Conservation (phyloP, 2,329 filamentous ascomycete species). For the Colletotrichum simmondsii region DNA sequence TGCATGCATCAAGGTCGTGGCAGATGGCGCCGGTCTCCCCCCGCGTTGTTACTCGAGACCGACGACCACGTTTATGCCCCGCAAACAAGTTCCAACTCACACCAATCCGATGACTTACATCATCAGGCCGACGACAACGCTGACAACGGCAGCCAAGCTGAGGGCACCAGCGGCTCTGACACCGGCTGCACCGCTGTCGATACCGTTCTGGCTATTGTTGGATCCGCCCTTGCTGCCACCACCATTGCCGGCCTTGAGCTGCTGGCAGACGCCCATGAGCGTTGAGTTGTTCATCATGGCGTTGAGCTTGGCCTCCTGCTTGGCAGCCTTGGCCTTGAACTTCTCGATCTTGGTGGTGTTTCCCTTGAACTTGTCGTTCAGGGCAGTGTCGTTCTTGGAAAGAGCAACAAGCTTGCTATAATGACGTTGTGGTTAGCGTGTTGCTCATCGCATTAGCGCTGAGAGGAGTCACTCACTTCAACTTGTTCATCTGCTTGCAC, state of each 20-base stretch:
- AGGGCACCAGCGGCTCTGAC: conserved; percentile 21
- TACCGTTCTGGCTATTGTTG: conserved; percentile 24
- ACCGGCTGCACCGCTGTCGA: conserved; percentile 24
- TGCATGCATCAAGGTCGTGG: conserved; percentile 2
- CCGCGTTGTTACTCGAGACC: conserved; percentile 12
- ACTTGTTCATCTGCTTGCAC: conserved; percentile 22
- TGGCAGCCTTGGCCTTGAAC: conserved; percentile 43
- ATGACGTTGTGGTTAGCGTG: not conserved
- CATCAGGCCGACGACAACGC: conserved; percentile 26
- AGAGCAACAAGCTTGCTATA: conserved; percentile 27
- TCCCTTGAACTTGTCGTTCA: conserved; percentile 45
- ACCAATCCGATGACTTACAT: conserved; percentile 7
- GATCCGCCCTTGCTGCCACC: conserved; percentile 10
- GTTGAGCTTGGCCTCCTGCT: conserved; percentile 31
- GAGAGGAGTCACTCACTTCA: conserved; percentile 10
- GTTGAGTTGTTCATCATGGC: conserved; percentile 47
- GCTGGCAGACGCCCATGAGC: conserved; percentile 39
- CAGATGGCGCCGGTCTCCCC: conserved; percentile 5
- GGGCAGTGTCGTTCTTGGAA: conserved; percentile 36
- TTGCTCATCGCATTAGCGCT: not conserved
- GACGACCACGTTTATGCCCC: not conserved
- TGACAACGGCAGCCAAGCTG: conserved; percentile 23
- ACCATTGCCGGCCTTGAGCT: conserved; percentile 20
- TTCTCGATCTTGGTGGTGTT: conserved; percentile 47
- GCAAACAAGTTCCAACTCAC: not conserved